A percentile compares a stretch with the other conserved stretches of the same genome.
These are phyloP conservation scores for Dryas alaskensis DNA, from an alignment of 306 rosid genomes.

Conservation along the genomic window DNA sequence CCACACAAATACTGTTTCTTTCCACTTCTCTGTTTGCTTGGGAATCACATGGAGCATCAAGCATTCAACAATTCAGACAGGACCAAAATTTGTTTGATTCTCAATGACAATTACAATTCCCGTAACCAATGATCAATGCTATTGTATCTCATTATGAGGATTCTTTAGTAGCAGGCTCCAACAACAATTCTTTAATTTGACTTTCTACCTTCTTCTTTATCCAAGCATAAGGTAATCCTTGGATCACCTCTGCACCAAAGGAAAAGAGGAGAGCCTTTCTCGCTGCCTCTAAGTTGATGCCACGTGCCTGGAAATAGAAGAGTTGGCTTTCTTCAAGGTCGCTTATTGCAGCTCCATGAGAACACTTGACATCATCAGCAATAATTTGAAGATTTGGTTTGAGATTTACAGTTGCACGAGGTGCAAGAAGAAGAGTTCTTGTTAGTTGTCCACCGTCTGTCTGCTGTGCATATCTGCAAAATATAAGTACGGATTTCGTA, in stretches of 20 bases:
- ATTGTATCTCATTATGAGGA: constrained; percentile 22
- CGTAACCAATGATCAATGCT: not conserved
- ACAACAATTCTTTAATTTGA: constrained; percentile 52
- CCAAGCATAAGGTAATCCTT: constrained; percentile 56
- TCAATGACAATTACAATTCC: constrained; percentile 4
- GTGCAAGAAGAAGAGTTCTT: constrained; percentile 88
- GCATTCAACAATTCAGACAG: not conserved
- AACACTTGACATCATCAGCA: constrained; percentile 89
- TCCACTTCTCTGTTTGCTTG: not conserved
- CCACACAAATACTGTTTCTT: not conserved
- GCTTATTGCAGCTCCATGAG: constrained; percentile 97
- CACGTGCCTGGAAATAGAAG: constrained; percentile 82
- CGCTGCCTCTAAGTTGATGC: constrained; percentile 64
- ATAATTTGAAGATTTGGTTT: constrained; percentile 95
- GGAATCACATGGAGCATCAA: constrained; percentile 3
- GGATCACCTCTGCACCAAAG: constrained; percentile 83
- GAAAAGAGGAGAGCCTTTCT: constrained; percentile 76
- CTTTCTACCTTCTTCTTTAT: constrained; percentile 51
- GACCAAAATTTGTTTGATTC: constrained; percentile 11
- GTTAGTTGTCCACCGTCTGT: constrained; percentile 96
- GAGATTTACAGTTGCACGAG: constrained; percentile 84
- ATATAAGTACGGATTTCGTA: not conserved
- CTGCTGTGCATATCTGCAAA: constrained; percentile 77
- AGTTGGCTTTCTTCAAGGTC: constrained; percentile 88
- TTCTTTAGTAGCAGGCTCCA: constrained; percentile 45